Conservation (phyloP, 345 rosid species). For the Bruguiera sexangula region DNA sequence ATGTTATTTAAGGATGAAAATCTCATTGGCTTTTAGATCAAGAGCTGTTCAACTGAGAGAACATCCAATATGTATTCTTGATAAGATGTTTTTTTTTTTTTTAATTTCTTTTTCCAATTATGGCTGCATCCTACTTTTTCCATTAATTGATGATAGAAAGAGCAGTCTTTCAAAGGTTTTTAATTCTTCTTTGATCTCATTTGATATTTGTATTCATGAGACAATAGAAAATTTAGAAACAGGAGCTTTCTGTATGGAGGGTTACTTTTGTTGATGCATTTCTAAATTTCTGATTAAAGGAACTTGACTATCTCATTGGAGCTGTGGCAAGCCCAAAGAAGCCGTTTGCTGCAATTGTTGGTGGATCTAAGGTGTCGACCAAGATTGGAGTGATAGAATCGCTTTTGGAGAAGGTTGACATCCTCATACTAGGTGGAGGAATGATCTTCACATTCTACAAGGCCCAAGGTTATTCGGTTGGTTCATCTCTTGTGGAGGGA, state of each 20-base stretch:
- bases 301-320: conserved; percentile 91
- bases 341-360: conserved; percentile 96
- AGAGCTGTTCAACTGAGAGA: too few species aligned
- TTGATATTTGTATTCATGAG: neutral
- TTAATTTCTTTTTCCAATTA: too few species aligned
- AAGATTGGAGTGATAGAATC: conserved; percentile 95
- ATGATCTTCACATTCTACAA: conserved; percentile 87
- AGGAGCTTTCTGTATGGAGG: neutral
- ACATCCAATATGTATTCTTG: too few species aligned
- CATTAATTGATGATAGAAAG: too few species aligned
- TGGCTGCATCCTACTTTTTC: too few species aligned
- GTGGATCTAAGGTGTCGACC: conserved; percentile 91
- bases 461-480: conserved; percentile 74
- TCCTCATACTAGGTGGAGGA: conserved; percentile 85
- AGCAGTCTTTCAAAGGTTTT: too few species aligned
- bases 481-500: conserved; percentile 83
- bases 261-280: neutral
- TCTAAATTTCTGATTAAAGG: conserved; percentile 35
- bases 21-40: too few species aligned
- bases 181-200: neutral
- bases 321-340: conserved; percentile 85
- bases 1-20: too few species aligned
- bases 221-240: neutral
- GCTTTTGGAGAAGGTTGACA: conserved; percentile 62
- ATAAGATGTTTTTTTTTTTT: too few species aligned